Evolutionary conservation across 495 filamentous ascomycete species (phyloP), one percentile per base, ranked within the genome.

Genomic region (Opeltia flavorubescens): DNA sequence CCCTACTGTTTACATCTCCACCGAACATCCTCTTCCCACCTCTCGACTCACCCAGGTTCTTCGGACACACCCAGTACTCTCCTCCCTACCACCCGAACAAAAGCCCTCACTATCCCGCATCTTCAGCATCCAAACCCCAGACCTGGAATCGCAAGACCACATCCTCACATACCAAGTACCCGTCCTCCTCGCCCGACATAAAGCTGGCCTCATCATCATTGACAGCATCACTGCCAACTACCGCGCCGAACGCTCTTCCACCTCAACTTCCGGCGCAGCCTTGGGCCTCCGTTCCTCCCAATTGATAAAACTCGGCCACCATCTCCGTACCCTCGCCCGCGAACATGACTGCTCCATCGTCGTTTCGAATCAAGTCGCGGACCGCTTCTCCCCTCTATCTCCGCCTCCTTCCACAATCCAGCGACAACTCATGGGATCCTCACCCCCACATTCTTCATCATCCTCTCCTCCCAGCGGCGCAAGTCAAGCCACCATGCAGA

Each of bases 191-290:
- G 55, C 71, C 50, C 73, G 81, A 13, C 77, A 86, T 56, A 71
- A 78, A 50, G 69, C 91, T 45, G 84, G 87, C 2, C 72, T 96
- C 20, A 64, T 96, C 2, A 70, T 96, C 6, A 68, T 98, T 17
- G 91, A 98, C 66, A 87, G 81, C 17, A 77, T 98, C 29, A 86
- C 91, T 0, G 87, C 93, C 27, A 98, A 98, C 61, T 96, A 86
- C 67, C 78, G 91, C 49, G 88, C 84, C 25, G 91, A 96, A 60
- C 86, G 86, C 34, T 60, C 63, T 31, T 63, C 52, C 33, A 50
- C 66, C 17, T 50, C 47, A 11, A 46, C 23, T 4, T 29, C 36
- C 4, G 29, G 28, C 23, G 36, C 54, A 15, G 63, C 64, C 1
- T 53, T 72, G 20, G 63, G 66, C 4, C 56, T 54, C 27, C 77